Conservation (phyloP, 768 basidiomycete genomes). For the Leccinellum albellum region DNA sequence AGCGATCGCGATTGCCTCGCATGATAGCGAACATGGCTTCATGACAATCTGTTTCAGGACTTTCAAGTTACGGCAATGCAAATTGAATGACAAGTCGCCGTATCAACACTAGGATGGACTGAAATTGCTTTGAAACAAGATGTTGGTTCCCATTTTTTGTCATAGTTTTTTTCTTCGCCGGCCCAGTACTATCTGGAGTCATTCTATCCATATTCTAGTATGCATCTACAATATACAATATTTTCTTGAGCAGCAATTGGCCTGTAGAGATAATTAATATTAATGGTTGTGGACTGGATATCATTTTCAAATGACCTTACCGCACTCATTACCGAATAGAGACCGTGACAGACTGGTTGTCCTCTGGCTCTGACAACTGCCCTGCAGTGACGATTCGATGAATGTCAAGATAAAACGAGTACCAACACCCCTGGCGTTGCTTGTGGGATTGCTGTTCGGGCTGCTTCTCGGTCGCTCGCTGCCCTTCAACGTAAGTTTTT, state of each 20-base stretch:
- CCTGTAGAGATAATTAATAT: too few relatives aligned
- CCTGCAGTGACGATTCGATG: slow-evolving; percentile 16
- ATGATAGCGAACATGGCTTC: too few relatives aligned
- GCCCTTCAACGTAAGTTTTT: slow-evolving; percentile 34
- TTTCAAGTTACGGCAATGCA: too few relatives aligned
- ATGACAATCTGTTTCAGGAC: background rate
- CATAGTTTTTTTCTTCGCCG: too few relatives aligned
- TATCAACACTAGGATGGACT: background rate
- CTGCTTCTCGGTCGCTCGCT: slow-evolving; percentile 51
- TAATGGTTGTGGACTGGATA: too few relatives aligned
- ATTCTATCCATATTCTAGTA: too few relatives aligned
- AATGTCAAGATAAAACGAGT: slow-evolving; percentile 36
- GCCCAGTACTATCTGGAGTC: too few relatives aligned
- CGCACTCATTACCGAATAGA: background rate
- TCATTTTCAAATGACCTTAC: background rate
- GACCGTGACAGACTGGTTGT: too few relatives aligned
- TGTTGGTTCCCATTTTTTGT: too few relatives aligned
- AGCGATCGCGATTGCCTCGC: background rate
- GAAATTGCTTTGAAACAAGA: background rate
- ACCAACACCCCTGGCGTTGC: slow-evolving; percentile 53
- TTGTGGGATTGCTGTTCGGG: slow-evolving; percentile 61
- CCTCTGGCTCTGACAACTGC: background rate
- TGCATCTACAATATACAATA: too few relatives aligned
- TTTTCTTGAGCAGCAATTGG: too few relatives aligned
- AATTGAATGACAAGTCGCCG: too few relatives aligned